These are phyloP conservation scores for Cokeromyces recurvatus DNA, from an alignment of 371 early-diverging fungal genomes.

Conservation along the genomic window DNA sequence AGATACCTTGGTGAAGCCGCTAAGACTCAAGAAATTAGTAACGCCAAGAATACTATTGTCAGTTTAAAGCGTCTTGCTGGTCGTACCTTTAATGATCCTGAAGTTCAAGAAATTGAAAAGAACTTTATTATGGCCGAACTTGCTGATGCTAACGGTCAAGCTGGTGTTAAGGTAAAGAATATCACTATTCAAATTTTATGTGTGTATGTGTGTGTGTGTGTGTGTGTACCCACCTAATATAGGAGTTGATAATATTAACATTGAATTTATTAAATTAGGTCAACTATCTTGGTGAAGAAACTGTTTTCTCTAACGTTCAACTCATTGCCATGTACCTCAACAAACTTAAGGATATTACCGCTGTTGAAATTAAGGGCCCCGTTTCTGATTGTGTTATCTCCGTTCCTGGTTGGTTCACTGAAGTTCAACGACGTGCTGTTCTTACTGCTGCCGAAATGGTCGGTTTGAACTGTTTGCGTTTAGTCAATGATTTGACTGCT, in stretches of 20 bases:
- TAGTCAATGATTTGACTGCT: slow-evolving; percentile 93
- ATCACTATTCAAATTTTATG: too few relatives aligned
- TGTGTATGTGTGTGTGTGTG: too few relatives aligned
- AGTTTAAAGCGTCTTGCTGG: slow-evolving; percentile 96
- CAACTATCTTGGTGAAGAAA: slow-evolving; percentile 72
- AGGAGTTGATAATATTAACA: too few relatives aligned
- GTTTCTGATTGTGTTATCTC: slow-evolving; percentile 94
- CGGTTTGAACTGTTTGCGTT: slow-evolving; percentile 88
- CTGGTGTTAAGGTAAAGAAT: slow-evolving; percentile 68
- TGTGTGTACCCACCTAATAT: too few relatives aligned
- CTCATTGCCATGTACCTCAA: slow-evolving; percentile 90
- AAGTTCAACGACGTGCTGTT: slow-evolving; percentile 88
- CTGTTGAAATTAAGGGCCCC: slow-evolving; percentile 76
- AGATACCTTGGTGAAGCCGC: slow-evolving; percentile 95
- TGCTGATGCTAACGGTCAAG: slow-evolving; percentile 79
- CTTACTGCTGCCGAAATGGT: slow-evolving; percentile 88
- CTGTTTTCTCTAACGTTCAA: slow-evolving; percentile 84
- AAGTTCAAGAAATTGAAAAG: slow-evolving; percentile 81
- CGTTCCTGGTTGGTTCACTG: slow-evolving; percentile 94
- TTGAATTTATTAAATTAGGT: slow-evolving; percentile 41
- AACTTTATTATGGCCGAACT: slow-evolving; percentile 77
- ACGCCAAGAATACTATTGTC: slow-evolving; percentile 94
- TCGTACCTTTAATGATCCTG: slow-evolving; percentile 85
- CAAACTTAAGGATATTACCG: slow-evolving; percentile 88
- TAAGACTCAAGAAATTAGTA: slow-evolving; percentile 91